phyloP scores from a whole-genome alignment of 164 flowering plant species.

The Annona squamosa region DNA sequence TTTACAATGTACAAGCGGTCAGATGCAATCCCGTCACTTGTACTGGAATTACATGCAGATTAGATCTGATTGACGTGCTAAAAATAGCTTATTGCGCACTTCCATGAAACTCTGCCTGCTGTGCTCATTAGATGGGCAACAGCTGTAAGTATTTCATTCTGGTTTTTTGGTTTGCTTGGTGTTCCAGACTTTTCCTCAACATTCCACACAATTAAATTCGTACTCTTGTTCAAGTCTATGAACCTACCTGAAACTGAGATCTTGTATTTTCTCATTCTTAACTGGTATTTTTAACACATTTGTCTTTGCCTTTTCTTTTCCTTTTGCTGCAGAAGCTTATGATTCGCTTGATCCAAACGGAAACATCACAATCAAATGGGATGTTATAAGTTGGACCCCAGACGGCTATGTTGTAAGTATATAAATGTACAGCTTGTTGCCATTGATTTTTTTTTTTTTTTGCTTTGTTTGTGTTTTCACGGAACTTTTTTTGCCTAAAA shows the following conservation, averaged over 20 bases:
- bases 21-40: neutral
- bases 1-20: neutral
- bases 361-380: slow-evolving; percentile 80
- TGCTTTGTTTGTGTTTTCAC: neutral
- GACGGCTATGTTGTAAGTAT: slow-evolving; percentile 80
- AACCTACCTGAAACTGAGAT: neutral
- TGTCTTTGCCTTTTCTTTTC: neutral
- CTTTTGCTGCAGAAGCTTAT: slow-evolving; percentile 48
- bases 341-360: slow-evolving; percentile 73
- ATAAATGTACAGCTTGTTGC: neutral
- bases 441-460: neutral
- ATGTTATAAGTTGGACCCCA: slow-evolving; percentile 59
- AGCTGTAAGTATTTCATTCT: neutral
- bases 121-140: too few species aligned
- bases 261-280: neutral
- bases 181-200: neutral
- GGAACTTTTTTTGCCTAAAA: neutral
- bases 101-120: neutral
- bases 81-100: neutral
- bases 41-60: neutral
- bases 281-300: neutral
- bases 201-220: neutral
- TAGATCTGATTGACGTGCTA: neutral
- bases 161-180: neutral
- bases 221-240: too few species aligned